phyloP scores from a whole-genome alignment of 495 filamentous ascomycete genomes.

The Neurospora sp. region DNA sequence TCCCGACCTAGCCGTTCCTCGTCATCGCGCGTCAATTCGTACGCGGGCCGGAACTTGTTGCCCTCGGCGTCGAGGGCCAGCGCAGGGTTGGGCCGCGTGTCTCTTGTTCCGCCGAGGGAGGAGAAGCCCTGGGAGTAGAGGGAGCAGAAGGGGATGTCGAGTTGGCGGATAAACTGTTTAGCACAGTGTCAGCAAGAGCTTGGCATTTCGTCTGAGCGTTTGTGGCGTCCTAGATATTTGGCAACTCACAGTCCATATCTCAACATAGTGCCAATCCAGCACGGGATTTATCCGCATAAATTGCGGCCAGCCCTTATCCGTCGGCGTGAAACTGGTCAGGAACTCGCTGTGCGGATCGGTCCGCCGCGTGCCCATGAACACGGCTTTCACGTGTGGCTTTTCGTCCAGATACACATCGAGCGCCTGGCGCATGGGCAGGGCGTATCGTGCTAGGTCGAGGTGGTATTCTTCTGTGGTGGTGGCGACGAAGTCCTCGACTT shows the following conservation, averaged over 20 bases:
- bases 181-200: not conserved
- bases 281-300: constrained; percentile 94
- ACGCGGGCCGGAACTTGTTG: constrained; percentile 64
- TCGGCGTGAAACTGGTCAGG: constrained; percentile 70
- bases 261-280: constrained; percentile 93
- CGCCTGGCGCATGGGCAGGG: constrained; percentile 67
- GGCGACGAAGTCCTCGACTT: constrained; percentile 77
- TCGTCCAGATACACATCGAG: constrained; percentile 65
- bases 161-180: constrained; percentile 64
- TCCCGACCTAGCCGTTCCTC: constrained; percentile 81
- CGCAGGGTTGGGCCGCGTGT: constrained; percentile 83
- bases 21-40: constrained; percentile 72
- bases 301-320: constrained; percentile 80
- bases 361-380: constrained; percentile 84
- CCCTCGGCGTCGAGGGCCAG: constrained; percentile 37
- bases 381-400: constrained; percentile 56
- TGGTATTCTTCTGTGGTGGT: constrained; percentile 54
- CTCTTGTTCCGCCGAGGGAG: constrained; percentile 74
- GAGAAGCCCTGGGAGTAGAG: constrained; percentile 65
- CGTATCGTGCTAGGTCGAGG: constrained; percentile 66
- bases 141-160: constrained; percentile 68
- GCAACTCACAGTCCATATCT: constrained; percentile 67
- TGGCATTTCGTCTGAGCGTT: not conserved
- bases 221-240: not conserved
- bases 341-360: constrained; percentile 84